These are phyloP conservation scores for Dujonia santamariae DNA, from an alignment of 1,139 yeast genomes.

Conservation along the genomic window DNA sequence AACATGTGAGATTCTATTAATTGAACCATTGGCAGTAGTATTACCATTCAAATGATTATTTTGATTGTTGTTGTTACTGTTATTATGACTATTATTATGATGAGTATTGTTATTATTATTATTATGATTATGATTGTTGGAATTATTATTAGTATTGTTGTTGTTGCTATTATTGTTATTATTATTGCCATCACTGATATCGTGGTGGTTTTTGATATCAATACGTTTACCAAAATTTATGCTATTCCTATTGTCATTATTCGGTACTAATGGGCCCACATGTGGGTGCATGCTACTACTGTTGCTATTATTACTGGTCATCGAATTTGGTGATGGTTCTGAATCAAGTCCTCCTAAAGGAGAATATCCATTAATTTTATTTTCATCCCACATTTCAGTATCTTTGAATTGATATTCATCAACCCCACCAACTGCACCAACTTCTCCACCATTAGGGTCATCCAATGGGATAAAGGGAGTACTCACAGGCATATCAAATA, in stretches of 20 bases:
- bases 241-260: neutral
- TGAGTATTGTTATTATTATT: neutral
- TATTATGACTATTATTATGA: neutral
- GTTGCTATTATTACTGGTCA: constrained; percentile 14
- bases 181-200: neutral
- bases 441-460: constrained; percentile 1
- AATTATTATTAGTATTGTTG: constrained; percentile 4
- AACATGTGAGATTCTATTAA: neutral
- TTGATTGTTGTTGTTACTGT: constrained; percentile 6
- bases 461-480: constrained; percentile 1
- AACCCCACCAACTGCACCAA: constrained; percentile 6
- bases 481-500: neutral
- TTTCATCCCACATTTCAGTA: constrained; percentile 24
- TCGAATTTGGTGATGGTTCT: constrained; percentile 22
- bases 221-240: neutral
- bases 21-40: neutral
- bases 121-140: constrained; percentile 5
- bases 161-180: neutral
- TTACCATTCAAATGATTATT: constrained; percentile 4
- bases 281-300: constrained; percentile 2
- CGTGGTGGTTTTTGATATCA: neutral
- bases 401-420: constrained; percentile 20
- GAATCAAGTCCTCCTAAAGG: constrained; percentile 25
- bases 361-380: constrained; percentile 16
- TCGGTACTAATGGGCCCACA: constrained; percentile 4